Base-by-base conservation (phyloP, 2,329 filamentous ascomycete genomes). In the Nemania sp. region DNA sequence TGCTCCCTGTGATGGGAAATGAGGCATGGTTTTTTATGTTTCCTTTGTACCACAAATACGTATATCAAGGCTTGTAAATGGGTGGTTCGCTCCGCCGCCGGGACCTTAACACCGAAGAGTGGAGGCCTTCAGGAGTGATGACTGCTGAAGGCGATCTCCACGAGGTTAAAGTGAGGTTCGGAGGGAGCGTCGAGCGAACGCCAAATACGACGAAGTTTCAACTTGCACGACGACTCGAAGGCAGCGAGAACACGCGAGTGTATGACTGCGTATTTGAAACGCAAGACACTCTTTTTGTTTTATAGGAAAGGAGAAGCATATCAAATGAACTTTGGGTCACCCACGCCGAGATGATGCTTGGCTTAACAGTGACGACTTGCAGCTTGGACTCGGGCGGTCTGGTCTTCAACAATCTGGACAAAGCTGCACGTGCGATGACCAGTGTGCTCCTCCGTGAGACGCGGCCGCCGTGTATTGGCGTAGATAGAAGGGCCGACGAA, bases 101-200 rank as follows among this genome's bases (percentile, higher is more conserved):
- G 80, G 77, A 79, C 78, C 81, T 87, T 79, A 84, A 83, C 85
- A 88, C 86, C 86, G 82, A 87, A 82, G 85, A 87, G 84, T 87
- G 83, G 84, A 76, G 51, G 57, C 61, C 59, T 55, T 61, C 52
- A 54, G 46, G 37, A 54, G 52, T 20, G 45, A 53, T 7, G 20
- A 15, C 49, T 60, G 62, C 59, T 60, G 65, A 62, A 59, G 61
- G 49, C 53, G 53, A 57, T 77, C 76, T 77, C 82, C 83, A 87
- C 81, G 85, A 88, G 86, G 86, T 89, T 89, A 87, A 89, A 89
- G 86, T 86, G 80, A 86, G 81, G 80, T 79, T 82, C 74, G 80
- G 80, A 78, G 77, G 78, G 77, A 78, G 84, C 84, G 86, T 88
- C 80, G 86, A 89, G 86, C 80, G 80, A 79, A 81, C 79, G 66